These are phyloP conservation scores for Scorias spongiosa DNA, from an alignment of 2,329 filamentous ascomycete genomes.

Conservation along the genomic window DNA sequence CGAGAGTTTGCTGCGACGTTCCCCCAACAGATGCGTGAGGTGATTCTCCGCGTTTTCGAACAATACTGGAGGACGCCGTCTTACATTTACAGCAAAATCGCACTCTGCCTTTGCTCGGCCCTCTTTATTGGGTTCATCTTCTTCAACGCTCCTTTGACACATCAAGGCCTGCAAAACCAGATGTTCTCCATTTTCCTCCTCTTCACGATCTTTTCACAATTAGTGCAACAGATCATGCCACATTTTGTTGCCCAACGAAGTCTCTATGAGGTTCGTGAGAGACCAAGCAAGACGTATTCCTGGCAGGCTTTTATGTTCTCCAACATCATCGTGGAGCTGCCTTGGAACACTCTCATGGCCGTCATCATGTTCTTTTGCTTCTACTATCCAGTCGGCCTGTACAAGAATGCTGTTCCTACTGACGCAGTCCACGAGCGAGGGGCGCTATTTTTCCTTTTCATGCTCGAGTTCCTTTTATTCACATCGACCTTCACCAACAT, in stretches of 20 bases:
- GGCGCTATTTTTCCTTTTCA: constrained; percentile 62
- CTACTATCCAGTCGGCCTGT: constrained; percentile 75
- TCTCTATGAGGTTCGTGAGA: constrained; percentile 72
- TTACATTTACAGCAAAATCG: constrained; percentile 74
- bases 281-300: constrained; percentile 68
- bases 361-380: constrained; percentile 65
- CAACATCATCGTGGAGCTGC: constrained; percentile 71
- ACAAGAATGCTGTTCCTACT: constrained; percentile 50
- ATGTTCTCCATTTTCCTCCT: constrained; percentile 80
- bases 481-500: constrained; percentile 68
- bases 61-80: constrained; percentile 84
- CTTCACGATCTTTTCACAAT: constrained; percentile 62
- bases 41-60: constrained; percentile 62
- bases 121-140: constrained; percentile 73
- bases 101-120: constrained; percentile 48
- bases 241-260: constrained; percentile 70
- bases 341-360: constrained; percentile 66
- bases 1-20: constrained; percentile 74
- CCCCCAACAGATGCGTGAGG: constrained; percentile 47
- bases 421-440: constrained; percentile 53
- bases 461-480: constrained; percentile 63
- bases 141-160: constrained; percentile 51
- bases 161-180: constrained; percentile 71
- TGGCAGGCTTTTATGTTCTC: constrained; percentile 77
- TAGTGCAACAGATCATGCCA: constrained; percentile 70